Conservation (phyloP, 208 protist species). For the Trypanosoma cruzi region DNA sequence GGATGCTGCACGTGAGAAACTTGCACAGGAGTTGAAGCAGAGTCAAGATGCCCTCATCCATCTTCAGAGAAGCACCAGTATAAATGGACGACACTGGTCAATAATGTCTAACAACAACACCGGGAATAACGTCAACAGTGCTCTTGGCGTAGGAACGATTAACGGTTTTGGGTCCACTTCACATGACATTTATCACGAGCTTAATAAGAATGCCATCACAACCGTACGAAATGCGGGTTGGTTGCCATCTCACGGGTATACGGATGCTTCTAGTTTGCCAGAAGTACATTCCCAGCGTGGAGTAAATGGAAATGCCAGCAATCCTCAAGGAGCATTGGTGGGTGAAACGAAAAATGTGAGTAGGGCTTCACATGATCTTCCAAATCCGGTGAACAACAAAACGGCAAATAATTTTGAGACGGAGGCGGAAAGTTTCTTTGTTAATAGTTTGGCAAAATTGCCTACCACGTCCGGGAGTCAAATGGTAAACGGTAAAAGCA, state of each 20-base stretch:
- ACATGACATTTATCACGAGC: slow-evolving; percentile 30
- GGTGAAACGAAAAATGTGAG: background rate
- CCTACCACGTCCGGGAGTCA: background rate
- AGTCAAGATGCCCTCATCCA: slow-evolving; percentile 78
- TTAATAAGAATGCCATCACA: slow-evolving; percentile 29
- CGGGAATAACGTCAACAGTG: slow-evolving; percentile 1
- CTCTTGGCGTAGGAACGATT: slow-evolving; percentile 17
- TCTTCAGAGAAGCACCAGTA: slow-evolving; percentile 75
- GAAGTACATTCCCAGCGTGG: background rate
- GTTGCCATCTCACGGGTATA: background rate
- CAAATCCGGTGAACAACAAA: background rate
- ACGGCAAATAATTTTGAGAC: background rate
- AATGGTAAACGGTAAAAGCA: background rate
- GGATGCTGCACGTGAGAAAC: slow-evolving; percentile 58
- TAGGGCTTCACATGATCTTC: background rate
- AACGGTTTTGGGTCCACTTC: slow-evolving; percentile 16
- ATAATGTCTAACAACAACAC: slow-evolving; percentile 24
- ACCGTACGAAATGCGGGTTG: slow-evolving; percentile 5
- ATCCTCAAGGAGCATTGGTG: background rate
- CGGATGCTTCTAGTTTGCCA: background rate
- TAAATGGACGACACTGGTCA: slow-evolving; percentile 71
- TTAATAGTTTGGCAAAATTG: background rate
- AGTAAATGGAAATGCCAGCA: background rate
- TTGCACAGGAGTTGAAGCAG: slow-evolving; percentile 75
- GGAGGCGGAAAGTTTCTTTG: background rate